Evolutionary conservation across 1,139 yeast species (phyloP).

Genomic region (Kurtzmaniella natalensis): DNA sequence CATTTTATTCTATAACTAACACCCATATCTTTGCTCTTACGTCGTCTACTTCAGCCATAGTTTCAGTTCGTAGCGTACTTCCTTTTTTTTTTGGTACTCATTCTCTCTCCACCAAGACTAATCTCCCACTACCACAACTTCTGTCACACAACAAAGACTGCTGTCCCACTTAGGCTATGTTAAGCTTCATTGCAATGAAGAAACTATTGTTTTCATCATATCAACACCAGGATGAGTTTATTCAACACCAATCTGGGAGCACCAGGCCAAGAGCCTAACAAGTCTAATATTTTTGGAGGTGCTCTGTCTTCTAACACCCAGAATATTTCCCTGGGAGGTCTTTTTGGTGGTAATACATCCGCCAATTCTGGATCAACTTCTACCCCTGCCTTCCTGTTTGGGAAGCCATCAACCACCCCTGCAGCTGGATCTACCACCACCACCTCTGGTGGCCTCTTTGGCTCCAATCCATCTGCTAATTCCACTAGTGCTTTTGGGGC

Average conservation of each 20-base stretch:
- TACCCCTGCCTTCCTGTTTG: constrained; percentile 9
- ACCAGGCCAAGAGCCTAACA: constrained; percentile 4
- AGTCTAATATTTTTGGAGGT: constrained; percentile 10
- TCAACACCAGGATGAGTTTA: constrained; percentile 2
- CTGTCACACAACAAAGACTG: neutral
- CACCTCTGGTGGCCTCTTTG: constrained; percentile 8
- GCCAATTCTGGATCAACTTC: neutral
- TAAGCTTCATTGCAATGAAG: too few relatives aligned
- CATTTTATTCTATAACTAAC: too few relatives aligned
- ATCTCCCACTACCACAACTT: neutral
- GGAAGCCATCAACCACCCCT: constrained; percentile 10
- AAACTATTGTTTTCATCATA: neutral
- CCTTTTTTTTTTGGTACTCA: neutral
- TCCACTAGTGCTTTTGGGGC: constrained; percentile 1
- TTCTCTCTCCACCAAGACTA: neutral
- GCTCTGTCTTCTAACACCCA: constrained; percentile 16
- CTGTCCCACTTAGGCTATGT: neutral
- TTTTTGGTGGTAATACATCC: too few relatives aligned
- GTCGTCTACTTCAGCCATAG: too few relatives aligned
- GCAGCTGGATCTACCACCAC: constrained; percentile 11
- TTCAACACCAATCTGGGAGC: neutral
- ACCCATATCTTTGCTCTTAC: too few relatives aligned
- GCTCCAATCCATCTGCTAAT: neutral
- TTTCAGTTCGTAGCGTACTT: neutral
- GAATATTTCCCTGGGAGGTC: too few relatives aligned